phyloP scores from a whole-genome alignment of 768 basidiomycete species.

The Crassisporium funariophilum region DNA sequence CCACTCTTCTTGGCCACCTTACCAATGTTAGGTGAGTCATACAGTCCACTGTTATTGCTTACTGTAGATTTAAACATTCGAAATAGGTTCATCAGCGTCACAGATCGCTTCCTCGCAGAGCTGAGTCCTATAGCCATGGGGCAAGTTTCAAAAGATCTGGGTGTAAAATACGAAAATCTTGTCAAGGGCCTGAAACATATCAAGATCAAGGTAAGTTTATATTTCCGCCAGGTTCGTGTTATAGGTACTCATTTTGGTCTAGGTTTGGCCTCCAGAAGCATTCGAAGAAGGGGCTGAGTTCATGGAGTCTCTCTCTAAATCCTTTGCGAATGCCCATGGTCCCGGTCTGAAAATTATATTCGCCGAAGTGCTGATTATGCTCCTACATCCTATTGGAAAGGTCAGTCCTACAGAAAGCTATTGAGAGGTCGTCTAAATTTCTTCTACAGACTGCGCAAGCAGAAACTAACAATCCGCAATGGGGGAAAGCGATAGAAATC shows the following conservation, averaged over 20 bases:
- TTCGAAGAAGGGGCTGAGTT: constrained; percentile 96
- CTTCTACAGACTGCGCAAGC: constrained; percentile 80
- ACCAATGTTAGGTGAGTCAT: constrained; percentile 72
- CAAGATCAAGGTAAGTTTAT: constrained; percentile 66
- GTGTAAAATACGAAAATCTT: constrained; percentile 82
- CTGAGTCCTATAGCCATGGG: constrained; percentile 73
- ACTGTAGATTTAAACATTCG: neutral
- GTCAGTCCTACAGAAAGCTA: constrained; percentile 35
- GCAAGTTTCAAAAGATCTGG: constrained; percentile 78
- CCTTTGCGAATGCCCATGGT: constrained; percentile 84
- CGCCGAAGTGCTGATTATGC: constrained; percentile 73
- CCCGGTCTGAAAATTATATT: constrained; percentile 80
- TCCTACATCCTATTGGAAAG: constrained; percentile 90
- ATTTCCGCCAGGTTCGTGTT: neutral
- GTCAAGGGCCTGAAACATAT: constrained; percentile 81
- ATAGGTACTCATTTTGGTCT: constrained; percentile 5
- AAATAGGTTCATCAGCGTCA: constrained; percentile 84
- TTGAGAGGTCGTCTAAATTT: neutral
- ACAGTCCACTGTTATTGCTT: neutral
- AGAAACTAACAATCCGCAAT: constrained; percentile 93
- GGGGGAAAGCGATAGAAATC: constrained; percentile 88
- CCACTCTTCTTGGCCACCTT: constrained; percentile 81
- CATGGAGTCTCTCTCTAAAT: constrained; percentile 78
- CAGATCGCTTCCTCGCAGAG: constrained; percentile 85
- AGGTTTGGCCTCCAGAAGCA: constrained; percentile 93